Base-by-base conservation (phyloP, 176 grass and related monocot species). In the Lolium rigidum region DNA sequence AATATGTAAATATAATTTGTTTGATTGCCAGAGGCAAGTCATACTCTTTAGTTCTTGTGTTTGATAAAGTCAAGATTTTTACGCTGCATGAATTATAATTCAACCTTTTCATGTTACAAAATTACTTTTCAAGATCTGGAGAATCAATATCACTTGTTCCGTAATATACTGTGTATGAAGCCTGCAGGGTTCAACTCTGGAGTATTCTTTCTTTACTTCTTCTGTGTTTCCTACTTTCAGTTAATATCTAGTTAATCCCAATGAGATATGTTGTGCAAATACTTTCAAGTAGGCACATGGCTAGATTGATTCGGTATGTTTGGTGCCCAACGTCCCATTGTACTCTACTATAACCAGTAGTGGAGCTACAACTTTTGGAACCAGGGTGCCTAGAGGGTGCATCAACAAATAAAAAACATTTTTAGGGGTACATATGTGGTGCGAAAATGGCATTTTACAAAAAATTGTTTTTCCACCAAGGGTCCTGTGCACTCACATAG, bases 121-220 rank as follows among this genome's bases (percentile, higher is more conserved):
- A 21, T 43, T 81, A 11, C 76, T 39, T 51, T 48, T 24, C 47
- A 39, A 37, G 39, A 76, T 75, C 35, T 75, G 58, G 12, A 54
- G n/a, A 80, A 80, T 70, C n/a, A 84, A 88, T 15, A 16, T 22
- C 46, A 25, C 69, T 77, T 66, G 56, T 37, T 79, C 47, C 11
- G 37, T 80, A 8, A 1, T 35, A 56, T 65, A 24, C 77, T 25
- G 68, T 37, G 13, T 52, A 68, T 79, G 70, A 66, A 85, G 18
- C 49, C 50, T 83, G 22, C 18, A 48, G 20, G 24, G 82, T 62
- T 55, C 11, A 17, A 77, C 38, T 82, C 43, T 62, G 22, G 31
- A 78, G 18, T 79, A 59, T 18, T 86, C 0, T 73, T 78, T 63
- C 7, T 64, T 62, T 64, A 47, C 22, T 5, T 37, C 38, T 67